These are phyloP conservation scores for Acacia concinna DNA, from an alignment of 331 rosid species.

Conservation along the genomic window DNA sequence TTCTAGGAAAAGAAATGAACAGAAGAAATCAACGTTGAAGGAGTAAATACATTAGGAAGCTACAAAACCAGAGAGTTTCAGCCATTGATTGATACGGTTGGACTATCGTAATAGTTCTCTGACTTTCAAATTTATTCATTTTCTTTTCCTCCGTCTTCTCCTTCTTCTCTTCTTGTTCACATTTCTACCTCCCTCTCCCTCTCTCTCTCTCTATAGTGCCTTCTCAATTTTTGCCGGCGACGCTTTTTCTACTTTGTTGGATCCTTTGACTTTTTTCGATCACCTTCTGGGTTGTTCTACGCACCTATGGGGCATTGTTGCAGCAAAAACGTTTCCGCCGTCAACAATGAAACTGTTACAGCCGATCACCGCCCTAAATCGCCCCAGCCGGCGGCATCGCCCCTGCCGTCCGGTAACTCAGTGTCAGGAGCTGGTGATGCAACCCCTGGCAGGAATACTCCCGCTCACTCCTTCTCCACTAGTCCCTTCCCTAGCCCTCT, in stretches of 20 bases:
- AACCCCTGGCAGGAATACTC: conserved; percentile 55
- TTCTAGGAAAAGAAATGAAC: neutral
- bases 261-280: conserved; percentile 43
- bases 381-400: conserved; percentile 4
- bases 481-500: conserved; percentile 74
- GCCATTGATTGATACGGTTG: conserved; percentile 45
- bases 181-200: neutral
- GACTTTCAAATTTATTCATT: conserved; percentile 33
- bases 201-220: conserved; percentile 29
- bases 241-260: conserved; percentile 29
- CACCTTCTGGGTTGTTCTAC: neutral
- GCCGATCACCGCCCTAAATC: conserved; percentile 39
- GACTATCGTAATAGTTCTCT: conserved; percentile 41
- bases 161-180: neutral
- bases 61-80: neutral
- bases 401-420: conserved; percentile 27
- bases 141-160: neutral
- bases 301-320: conserved; percentile 82
- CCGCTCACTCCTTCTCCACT: conserved; percentile 59
- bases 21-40: neutral
- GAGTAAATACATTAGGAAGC: neutral
- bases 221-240: conserved; percentile 38
- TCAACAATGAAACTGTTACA: conserved; percentile 45
- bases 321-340: conserved; percentile 59
- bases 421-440: conserved; percentile 36